A percentile compares a stretch with the other conserved stretches of the same genome.
Evolutionary conservation across 2,329 filamentous ascomycete species (phyloP).

Genomic region (Moelleriella libera): DNA sequence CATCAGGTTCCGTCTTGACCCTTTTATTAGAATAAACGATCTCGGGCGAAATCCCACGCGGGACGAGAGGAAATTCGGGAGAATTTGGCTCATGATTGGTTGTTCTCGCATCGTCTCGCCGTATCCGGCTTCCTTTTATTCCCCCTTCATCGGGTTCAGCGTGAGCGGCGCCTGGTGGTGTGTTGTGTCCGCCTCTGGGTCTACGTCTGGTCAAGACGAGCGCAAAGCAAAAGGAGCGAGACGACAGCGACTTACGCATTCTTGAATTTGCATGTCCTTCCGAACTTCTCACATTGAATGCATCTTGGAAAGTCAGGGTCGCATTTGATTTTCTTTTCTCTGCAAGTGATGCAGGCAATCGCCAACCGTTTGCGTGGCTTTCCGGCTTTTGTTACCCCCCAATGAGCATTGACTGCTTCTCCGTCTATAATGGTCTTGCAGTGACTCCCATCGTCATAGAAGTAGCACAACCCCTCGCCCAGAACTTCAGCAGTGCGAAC

Average conservation of each 20-base stretch:
- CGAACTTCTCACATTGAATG: constrained; percentile 84
- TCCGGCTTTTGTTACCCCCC: constrained; percentile 88
- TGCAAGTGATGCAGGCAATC: constrained; percentile 83
- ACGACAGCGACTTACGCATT: constrained; percentile 62
- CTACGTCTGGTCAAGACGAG: constrained; percentile 16
- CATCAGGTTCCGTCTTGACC: constrained; percentile 30
- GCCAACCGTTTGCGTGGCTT: constrained; percentile 85
- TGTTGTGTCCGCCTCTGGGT: constrained; percentile 43
- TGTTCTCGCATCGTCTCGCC: constrained; percentile 13
- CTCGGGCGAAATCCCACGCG: constrained; percentile 18
- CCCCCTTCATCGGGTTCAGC: constrained; percentile 33
- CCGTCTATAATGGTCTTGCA: constrained; percentile 77
- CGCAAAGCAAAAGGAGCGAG: neutral
- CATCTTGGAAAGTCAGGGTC: constrained; percentile 80
- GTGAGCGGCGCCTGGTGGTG: constrained; percentile 37
- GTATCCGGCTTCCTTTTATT: constrained; percentile 8
- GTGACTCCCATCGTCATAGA: constrained; percentile 74
- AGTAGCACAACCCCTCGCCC: constrained; percentile 69
- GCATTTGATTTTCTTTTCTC: constrained; percentile 97
- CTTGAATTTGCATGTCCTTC: constrained; percentile 70
- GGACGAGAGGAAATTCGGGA: constrained; percentile 25
- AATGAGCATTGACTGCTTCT: constrained; percentile 75
- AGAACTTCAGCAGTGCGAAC: constrained; percentile 52
- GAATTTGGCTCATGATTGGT: constrained; percentile 17
- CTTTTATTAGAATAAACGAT: constrained; percentile 35